phyloP scores from a whole-genome alignment of 768 basidiomycete species.

The Tulasnella sp. region DNA sequence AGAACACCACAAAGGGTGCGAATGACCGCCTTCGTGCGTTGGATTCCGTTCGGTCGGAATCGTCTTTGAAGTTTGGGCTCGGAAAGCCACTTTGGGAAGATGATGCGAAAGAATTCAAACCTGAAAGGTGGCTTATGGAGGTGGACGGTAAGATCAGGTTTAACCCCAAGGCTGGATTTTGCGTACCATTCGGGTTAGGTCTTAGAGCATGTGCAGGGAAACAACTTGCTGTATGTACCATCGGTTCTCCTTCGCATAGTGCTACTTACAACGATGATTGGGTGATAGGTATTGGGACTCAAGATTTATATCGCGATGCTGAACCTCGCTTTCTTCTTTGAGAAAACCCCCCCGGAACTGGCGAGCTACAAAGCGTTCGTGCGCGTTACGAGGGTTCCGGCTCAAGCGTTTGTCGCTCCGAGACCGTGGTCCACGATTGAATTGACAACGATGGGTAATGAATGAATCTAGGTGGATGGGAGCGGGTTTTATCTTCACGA shows the following conservation, averaged over 20 bases:
- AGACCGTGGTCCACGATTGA: too few species aligned
- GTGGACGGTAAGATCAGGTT: neutral
- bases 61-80: neutral
- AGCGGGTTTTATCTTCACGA: too few species aligned
- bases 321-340: conserved; percentile 12
- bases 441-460: too few species aligned
- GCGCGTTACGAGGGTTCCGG: neutral
- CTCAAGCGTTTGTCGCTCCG: neutral
- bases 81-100: neutral
- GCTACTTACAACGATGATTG: too few species aligned
- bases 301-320: conserved; percentile 9
- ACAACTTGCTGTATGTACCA: neutral
- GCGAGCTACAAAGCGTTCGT: neutral
- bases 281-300: conserved; percentile 10
- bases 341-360: conserved; percentile 5
- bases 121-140: conserved; percentile 8
- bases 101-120: neutral
- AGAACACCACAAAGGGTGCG: neutral
- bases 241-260: too few species aligned
- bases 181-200: conserved; percentile 3
- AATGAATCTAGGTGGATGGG: too few species aligned
- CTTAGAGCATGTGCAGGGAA: conserved; percentile 2
- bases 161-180: neutral
- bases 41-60: neutral
- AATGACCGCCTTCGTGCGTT: neutral